Base-by-base conservation (phyloP, 805 yeast genomes). In the Komagataella pastoris region DNA sequence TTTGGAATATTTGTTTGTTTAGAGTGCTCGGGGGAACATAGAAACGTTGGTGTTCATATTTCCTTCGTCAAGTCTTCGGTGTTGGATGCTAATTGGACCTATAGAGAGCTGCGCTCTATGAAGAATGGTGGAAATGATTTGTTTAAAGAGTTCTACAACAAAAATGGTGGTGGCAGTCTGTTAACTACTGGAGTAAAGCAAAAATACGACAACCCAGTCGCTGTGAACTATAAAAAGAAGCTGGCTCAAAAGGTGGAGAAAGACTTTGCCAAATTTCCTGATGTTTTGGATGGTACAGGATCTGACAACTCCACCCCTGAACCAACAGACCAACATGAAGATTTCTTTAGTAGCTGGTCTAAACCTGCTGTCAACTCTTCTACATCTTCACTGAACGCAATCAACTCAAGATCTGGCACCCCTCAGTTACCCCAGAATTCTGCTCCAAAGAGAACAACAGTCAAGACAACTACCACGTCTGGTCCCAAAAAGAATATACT, bases 21-120 rank as follows among this genome's bases (percentile, higher is more conserved):
- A 54, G 96, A 93, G 66, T 93, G 99, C 67, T 86, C 96, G 51
- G 90, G 98, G 3, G 88, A 85, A 50, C 99, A 93, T 72, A 80
- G 99, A 67, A 89, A 89, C 66, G 69, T 93, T 69, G 99, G 99
- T 54, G 97, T 90, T 44, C 99, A 93, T 66, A 83, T 93, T 61
- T 80, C 97, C 44, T 93, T 93, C 72, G 98, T 93, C 54, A 88
- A 89, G 65, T 88, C 97, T 24, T 80, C 93, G 24, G 86, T 83
- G 57, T 75, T 93, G 71, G 99, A 93, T 68, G 57, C 62, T 7
- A 86, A 88, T 65, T 93, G 99, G 99, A 83, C 90, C 46, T 77
- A 89, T 60, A 81, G 79, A 61, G 96, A 93, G 67, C 74, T 93
- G 63, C 80, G 99, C 61, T 80, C 88, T 65, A 88, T 93, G 79